These are phyloP conservation scores for Volvox reticuliferus DNA, from an alignment of 139 green algal genomes.

Conservation along the genomic window DNA sequence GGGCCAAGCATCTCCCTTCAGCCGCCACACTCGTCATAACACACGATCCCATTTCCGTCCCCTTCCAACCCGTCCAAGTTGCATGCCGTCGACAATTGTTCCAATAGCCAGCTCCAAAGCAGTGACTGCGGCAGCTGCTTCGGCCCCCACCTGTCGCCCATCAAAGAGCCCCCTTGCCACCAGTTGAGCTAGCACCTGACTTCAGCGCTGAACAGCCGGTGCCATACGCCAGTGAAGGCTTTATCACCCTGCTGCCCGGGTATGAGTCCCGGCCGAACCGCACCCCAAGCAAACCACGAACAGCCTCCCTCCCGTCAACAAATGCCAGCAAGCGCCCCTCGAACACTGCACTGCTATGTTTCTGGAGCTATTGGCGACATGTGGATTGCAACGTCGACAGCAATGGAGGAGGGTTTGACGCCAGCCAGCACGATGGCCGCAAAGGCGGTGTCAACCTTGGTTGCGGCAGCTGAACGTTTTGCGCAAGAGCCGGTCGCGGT, in stretches of 20 bases:
- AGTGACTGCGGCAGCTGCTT: neutral
- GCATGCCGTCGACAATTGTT: neutral
- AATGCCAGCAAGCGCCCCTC: no score
- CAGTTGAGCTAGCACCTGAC: neutral
- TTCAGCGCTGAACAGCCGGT: neutral
- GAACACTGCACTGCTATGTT: no score
- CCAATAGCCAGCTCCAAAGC: neutral
- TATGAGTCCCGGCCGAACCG: conserved; percentile 73
- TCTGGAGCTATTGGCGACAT: no score
- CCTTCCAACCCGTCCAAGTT: neutral
- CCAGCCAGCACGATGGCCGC: no score
- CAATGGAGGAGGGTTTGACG: no score
- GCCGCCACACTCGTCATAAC: neutral
- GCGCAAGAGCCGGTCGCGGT: no score
- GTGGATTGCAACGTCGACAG: no score
- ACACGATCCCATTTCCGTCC: neutral
- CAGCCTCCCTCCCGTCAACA: neutral
- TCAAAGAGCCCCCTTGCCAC: neutral
- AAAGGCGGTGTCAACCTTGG: no score
- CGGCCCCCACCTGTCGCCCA: no score
- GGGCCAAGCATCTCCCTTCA: neutral
- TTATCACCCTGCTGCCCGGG: conserved; percentile 72
- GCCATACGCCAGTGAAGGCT: conserved; percentile 4
- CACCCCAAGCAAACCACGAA: conserved; percentile 57
- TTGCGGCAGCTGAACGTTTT: no score